phyloP scores from a whole-genome alignment of 2,329 filamentous ascomycete genomes.

The Arachnomyces sp. region DNA sequence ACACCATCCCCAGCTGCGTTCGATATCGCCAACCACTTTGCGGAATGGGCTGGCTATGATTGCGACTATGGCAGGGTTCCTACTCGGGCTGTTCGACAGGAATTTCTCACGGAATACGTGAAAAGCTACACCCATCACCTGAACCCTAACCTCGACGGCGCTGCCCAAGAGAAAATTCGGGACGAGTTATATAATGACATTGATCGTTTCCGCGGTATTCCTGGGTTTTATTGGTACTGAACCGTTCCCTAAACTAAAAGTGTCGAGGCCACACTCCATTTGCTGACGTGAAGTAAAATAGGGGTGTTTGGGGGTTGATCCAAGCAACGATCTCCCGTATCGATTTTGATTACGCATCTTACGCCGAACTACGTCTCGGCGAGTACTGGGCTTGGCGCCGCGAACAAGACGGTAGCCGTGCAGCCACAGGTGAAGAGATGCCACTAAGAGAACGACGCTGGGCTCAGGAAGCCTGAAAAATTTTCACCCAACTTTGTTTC shows the following conservation, averaged over 20 bases:
- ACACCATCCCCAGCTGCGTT: conserved; percentile 91
- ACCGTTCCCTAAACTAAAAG: not conserved
- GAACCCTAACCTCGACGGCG: conserved; percentile 44
- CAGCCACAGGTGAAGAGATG: conserved; percentile 49
- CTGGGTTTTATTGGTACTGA: conserved; percentile 65
- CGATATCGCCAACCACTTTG: conserved; percentile 95
- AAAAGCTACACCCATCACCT: conserved; percentile 58
- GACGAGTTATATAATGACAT: conserved; percentile 70
- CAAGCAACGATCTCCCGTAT: conserved; percentile 92
- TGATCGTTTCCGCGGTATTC: conserved; percentile 78
- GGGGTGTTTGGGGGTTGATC: conserved; percentile 94
- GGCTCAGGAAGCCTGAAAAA: conserved; percentile 51
- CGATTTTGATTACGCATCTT: conserved; percentile 91
- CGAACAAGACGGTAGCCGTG: conserved; percentile 59
- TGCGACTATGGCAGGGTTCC: conserved; percentile 84
- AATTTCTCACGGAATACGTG: conserved; percentile 80
- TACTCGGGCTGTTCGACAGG: conserved; percentile 64
- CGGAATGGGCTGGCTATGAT: conserved; percentile 95
- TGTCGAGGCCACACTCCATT: not conserved
- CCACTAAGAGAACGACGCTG: conserved; percentile 73
- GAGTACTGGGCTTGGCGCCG: conserved; percentile 93
- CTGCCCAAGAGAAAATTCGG: conserved; percentile 41
- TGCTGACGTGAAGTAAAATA: conserved; percentile 26
- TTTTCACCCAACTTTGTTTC: conserved; percentile 1
- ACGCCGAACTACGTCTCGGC: conserved; percentile 75